Percentiles rank a stretch among this genome's conserved stretches.
Conservation (phyloP, 176 grass and related monocot species). For the Cenchrus purpureus region DNA sequence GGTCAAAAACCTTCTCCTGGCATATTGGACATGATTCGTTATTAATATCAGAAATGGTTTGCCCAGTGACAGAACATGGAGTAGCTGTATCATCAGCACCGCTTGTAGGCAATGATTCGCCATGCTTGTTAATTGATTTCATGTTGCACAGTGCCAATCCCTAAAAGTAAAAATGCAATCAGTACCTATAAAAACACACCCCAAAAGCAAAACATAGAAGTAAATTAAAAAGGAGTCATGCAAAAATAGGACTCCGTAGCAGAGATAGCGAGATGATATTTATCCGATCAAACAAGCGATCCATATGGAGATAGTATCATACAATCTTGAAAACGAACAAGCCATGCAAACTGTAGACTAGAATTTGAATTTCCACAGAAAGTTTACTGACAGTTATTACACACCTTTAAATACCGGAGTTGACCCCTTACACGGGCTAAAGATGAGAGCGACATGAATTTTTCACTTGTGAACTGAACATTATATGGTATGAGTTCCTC, state of each 20-base stretch:
- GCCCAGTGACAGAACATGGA: conserved; percentile 44
- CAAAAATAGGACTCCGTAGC: not conserved
- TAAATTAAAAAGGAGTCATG: conserved; percentile 5
- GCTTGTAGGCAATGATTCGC: conserved; percentile 39
- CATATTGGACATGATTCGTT: conserved; percentile 86
- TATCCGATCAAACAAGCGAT: conserved; percentile 29
- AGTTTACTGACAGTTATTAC: conserved; percentile 9
- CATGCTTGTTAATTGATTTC: conserved; percentile 35
- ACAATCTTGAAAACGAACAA: conserved; percentile 3
- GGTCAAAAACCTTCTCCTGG: conserved; percentile 77
- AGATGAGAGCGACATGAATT: conserved; percentile 69
- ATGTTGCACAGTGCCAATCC: conserved; percentile 64
- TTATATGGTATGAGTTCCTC: conserved; percentile 78
- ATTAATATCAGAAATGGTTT: conserved; percentile 46
- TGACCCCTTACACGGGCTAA: conserved; percentile 88
- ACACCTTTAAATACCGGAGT: conserved; percentile 86
- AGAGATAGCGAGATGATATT: conserved; percentile 16
- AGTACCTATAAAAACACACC: conserved; percentile 19
- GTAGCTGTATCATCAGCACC: conserved; percentile 40
- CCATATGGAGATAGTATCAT: conserved; percentile 12
- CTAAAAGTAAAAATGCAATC: conserved; percentile 52
- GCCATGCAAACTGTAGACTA: conserved; percentile 5
- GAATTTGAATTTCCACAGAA: conserved; percentile 27
- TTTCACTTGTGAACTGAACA: conserved; percentile 87
- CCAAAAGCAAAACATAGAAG: conserved; percentile 3